Evolutionary conservation across 108 stramenopile species (phyloP), one percentile per base, ranked within the genome.

Genomic region (Pseudonitzschia multistriata): DNA sequence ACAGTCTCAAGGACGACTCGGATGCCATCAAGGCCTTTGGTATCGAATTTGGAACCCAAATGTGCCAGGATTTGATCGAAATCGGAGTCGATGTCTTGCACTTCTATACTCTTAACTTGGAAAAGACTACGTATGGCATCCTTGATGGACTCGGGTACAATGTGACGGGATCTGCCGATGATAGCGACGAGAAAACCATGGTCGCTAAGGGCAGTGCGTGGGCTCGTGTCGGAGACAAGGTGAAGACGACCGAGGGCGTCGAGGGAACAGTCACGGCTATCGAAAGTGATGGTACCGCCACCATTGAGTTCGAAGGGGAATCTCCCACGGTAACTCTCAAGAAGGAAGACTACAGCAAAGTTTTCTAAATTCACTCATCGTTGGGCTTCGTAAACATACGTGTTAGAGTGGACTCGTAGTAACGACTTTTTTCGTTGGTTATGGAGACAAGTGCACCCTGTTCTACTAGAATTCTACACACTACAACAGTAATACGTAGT

Each of bases 21-120:
- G 89, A 81, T 15, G 94, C 89, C 1, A 71, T 97, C 28, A 96
- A 96, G 76, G 80, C 76, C 22, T 96, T 93, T 68, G 98, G 97
- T n/a, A 84, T 97, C 47, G 91, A 95, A 33, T 94, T 81, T 66
- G 98, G 97, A 56, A 85, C 81, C n/a, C 75, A 96, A 73, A 86
- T 95, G 53, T 97, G 96, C 80, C 76, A 84, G 60, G 83, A 80
- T 42, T 81, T 98, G 68, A 74, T 90, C 11, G 87, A 82, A 33
- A 69, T 70, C 54, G 94, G 95, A 30, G 85, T 81, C n/a, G 63
- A 81, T n/a, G 93, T 93, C 54, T 74, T 98, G 57, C 98, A 98
- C 70, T 97, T 98, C 70, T 98, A 98, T 84, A 97, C 96, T n/a
- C 81, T 98, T 36, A 98, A 98, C 79, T 81, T 96, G 62, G 96